Evolutionary conservation across 306 rosid genomes (phyloP), one percentile per base, ranked within the genome.

Genomic region (Cyamopsis tetragonoloba): DNA sequence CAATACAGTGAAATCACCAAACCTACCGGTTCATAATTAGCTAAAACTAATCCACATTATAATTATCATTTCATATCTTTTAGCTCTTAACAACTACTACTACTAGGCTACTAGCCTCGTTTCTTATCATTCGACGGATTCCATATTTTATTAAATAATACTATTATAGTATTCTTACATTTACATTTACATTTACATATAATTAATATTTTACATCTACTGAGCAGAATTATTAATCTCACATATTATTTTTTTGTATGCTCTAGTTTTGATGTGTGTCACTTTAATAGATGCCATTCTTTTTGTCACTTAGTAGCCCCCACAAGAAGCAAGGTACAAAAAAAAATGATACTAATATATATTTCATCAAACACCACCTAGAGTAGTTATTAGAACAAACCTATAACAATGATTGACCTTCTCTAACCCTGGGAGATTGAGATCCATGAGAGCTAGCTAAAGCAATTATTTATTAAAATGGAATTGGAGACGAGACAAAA

Each of bases 261-360:
- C 22, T 55, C 27, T 12, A 53, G 20, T 51, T 15, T 55, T 30
- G 15, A 14, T 4, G 5, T 20, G 11, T 23, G 37, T 23, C 79
- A 48, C 72, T 74, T 71, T 77, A 68, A 68, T 48, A 31, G 61
- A 76, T 28, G 50, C 70, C 74, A 35, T 37, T 65, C 70, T 62
- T 83, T 69, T 81, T 71, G 91, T 80, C 91, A 73, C 73, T 53
- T 78, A 83, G 88, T 83, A 79, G 85, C 69, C 84, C 73, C 84
- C 66, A 47, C 71, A 38, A 47, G 68, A 83, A 77, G 85, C 79
- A 78, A 82, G 70, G 68, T 26, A 66, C 70, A 58, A 58, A 70
- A 68, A 4, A 66, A 8, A n/a, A n/a, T n/a, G n/a, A n/a, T n/a
- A n/a, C 27, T 39, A 57, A 47, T 79, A 63, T n/a, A 35, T 62